Percentiles rank a stretch among this genome's conserved stretches.
Evolutionary conservation across 441 rosid species (phyloP).

Genomic region (Geranium incanum): DNA sequence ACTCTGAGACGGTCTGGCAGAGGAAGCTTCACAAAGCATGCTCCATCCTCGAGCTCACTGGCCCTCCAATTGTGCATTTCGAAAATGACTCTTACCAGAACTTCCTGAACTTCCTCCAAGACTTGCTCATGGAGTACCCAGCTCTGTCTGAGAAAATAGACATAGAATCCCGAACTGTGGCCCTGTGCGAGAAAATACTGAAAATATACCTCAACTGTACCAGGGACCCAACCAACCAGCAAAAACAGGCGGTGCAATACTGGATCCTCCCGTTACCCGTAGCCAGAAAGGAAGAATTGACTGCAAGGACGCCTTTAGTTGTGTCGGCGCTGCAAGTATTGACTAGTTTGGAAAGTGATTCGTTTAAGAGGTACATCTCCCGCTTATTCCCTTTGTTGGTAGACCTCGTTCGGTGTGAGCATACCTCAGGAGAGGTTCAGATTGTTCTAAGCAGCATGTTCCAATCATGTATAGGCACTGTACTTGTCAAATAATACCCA

Average conservation of each 20-base stretch:
- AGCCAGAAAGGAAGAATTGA: constrained; percentile 71
- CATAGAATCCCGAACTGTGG: constrained; percentile 47
- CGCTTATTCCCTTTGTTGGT: constrained; percentile 69
- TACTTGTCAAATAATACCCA: constrained; percentile 41
- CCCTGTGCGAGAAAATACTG: constrained; percentile 52
- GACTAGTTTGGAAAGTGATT: constrained; percentile 44
- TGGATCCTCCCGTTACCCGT: constrained; percentile 73
- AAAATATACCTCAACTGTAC: constrained; percentile 45
- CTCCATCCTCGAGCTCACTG: constrained; percentile 60
- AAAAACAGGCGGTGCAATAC: constrained; percentile 28
- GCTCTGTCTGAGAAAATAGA: constrained; percentile 39
- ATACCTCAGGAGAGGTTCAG: constrained; percentile 74
- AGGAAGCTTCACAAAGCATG: constrained; percentile 74
- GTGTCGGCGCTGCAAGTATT: constrained; percentile 53
- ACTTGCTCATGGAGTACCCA: constrained; percentile 37
- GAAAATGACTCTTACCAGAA: constrained; percentile 77
- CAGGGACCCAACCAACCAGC: not conserved
- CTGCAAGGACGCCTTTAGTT: constrained; percentile 62
- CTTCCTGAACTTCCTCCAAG: constrained; percentile 60
- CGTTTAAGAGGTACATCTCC: constrained; percentile 46
- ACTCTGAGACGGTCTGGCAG: constrained; percentile 41
- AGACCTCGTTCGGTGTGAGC: constrained; percentile 78
- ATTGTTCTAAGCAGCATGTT: constrained; percentile 55
- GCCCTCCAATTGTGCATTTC: constrained; percentile 78
- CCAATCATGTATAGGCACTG: constrained; percentile 62